Evolutionary conservation across 371 early-diverging fungal genomes (phyloP).

Genomic region (Mucor plumbeus): DNA sequence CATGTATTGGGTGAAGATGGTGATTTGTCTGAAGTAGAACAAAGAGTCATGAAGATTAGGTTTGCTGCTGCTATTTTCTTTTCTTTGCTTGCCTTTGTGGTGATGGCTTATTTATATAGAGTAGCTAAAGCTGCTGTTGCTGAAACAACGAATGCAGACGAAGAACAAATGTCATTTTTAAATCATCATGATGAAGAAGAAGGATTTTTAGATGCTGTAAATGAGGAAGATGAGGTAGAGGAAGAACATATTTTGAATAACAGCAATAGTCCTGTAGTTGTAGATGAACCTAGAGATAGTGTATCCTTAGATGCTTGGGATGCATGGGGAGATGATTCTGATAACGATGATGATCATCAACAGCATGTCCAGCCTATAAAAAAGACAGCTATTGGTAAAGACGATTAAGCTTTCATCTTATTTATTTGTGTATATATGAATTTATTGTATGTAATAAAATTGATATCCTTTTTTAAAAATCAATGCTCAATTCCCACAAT

Average conservation of each 20-base stretch:
- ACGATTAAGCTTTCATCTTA: background rate
- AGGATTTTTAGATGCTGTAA: slow-evolving; percentile 7
- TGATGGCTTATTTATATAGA: slow-evolving; percentile 64
- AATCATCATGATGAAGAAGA: slow-evolving; percentile 12
- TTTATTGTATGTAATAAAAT: slow-evolving; percentile 1
- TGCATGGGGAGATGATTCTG: slow-evolving; percentile 18
- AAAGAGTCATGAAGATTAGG: slow-evolving; percentile 38
- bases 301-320: slow-evolving; percentile 18
- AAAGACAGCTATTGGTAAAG: background rate
- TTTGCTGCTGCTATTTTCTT: slow-evolving; percentile 47
- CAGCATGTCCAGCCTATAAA: background rate
- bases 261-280: background rate
- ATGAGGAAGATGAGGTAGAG: background rate
- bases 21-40: slow-evolving; percentile 45
- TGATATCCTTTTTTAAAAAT: background rate
- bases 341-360: slow-evolving; percentile 2
- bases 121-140: slow-evolving; percentile 57
- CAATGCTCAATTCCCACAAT: background rate
- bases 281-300: slow-evolving; percentile 5
- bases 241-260: background rate
- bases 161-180: slow-evolving; percentile 13
- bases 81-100: slow-evolving; percentile 55
- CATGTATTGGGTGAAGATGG: slow-evolving; percentile 53
- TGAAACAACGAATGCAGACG: slow-evolving; percentile 28
- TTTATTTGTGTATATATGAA: slow-evolving; percentile 2